Evolutionary conservation across 345 rosid genomes (phyloP).

Genomic region (Balakata baccata): DNA sequence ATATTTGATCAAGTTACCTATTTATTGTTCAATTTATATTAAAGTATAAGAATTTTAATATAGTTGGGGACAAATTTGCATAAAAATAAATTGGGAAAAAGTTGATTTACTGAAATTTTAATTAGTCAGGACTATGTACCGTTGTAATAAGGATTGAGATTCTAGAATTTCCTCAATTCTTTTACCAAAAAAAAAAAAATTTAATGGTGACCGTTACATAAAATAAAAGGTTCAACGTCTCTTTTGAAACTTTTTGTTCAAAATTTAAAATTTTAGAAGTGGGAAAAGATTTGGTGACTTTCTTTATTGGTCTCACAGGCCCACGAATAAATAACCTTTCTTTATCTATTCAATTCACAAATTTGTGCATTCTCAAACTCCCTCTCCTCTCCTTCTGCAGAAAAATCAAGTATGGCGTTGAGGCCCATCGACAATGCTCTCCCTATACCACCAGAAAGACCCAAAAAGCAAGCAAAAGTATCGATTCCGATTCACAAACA

Average conservation of each 20-base stretch:
- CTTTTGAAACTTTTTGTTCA: constrained; percentile 6
- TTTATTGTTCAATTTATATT: too few relatives aligned
- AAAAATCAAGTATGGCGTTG: constrained; percentile 56
- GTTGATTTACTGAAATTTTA: too few relatives aligned
- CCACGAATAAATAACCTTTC: constrained; percentile 3
- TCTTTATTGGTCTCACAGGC: background rate
- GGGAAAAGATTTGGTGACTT: background rate
- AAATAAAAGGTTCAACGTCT: constrained; percentile 9
- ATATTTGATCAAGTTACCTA: too few relatives aligned
- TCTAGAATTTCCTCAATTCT: background rate
- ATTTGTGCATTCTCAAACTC: background rate
- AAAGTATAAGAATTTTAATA: too few relatives aligned
- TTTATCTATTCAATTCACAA: background rate
- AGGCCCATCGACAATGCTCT: constrained; percentile 83
- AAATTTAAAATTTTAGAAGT: constrained; percentile 8
- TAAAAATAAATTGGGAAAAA: too few relatives aligned
- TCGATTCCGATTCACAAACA: constrained; percentile 32
- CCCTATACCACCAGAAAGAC: constrained; percentile 52
- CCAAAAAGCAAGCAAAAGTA: constrained; percentile 61
- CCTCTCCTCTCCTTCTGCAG: background rate
- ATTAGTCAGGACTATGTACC: too few relatives aligned
- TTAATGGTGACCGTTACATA: constrained; percentile 13
- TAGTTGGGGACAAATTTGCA: too few relatives aligned
- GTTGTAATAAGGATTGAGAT: background rate
- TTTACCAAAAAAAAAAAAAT: background rate